These are phyloP conservation scores for Arabidopsis thaliana DNA, from an alignment of 345 rosid genomes.

Conservation along the genomic window TAIR10.1 NC_003076.8:26578001-26578500, in stretches of 20 bases:
- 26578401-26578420: conserved; percentile 7
- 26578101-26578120: conserved; percentile 33
- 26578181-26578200: conserved; percentile 38
- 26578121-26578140: conserved; percentile 31
- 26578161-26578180: conserved; percentile 45
- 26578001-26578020: neutral
- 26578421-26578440: neutral
- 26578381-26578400: conserved; percentile 2
- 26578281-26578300: conserved; percentile 55
- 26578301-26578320: conserved; percentile 61
- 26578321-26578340: conserved; percentile 34
- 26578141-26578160: conserved; percentile 23
- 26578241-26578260: conserved; percentile 81
- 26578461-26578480: conserved; percentile 44
- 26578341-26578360: conserved; percentile 16
- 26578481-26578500: conserved; percentile 51
- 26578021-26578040: conserved; percentile 8
- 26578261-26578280: conserved; percentile 59
- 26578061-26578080: conserved; percentile 26
- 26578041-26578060: neutral
- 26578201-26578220: conserved; percentile 31
- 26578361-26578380: conserved; percentile 23
- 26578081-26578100: conserved; percentile 24
- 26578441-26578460: conserved; percentile 20
- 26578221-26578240: conserved; percentile 58